A percentile compares a stretch with the other conserved stretches of the same genome.
phyloP scores from a whole-genome alignment of 2,329 filamentous ascomycete species.

The Conoideocrella luteorostrata region DNA sequence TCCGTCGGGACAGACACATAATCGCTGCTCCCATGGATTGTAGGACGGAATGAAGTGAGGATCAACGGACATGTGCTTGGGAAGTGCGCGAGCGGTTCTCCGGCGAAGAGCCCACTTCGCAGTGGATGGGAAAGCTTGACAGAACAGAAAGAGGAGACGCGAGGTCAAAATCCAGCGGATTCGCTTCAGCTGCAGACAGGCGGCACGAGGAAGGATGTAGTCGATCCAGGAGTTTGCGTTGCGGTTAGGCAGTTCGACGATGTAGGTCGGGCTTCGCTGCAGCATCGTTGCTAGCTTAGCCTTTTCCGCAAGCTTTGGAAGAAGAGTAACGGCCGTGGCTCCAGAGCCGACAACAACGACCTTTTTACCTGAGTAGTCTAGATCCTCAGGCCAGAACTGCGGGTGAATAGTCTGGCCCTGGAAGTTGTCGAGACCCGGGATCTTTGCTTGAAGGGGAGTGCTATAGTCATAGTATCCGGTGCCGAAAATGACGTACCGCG shows the following conservation, averaged over 20 bases:
- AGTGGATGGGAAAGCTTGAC: conserved; percentile 39
- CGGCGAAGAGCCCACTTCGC: conserved; percentile 37
- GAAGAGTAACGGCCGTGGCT: conserved; percentile 60
- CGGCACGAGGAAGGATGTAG: conserved; percentile 32
- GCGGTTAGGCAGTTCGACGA: conserved; percentile 43
- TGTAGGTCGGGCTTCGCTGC: conserved; percentile 59
- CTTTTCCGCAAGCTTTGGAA: conserved; percentile 53
- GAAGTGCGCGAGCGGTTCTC: conserved; percentile 39
- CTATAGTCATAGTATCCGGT: conserved; percentile 62
- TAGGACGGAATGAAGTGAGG: conserved; percentile 51
- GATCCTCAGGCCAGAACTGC: conserved; percentile 65
- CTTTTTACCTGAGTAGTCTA: conserved; percentile 58
- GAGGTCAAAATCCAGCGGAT: conserved; percentile 40
- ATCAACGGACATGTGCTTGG: conserved; percentile 37
- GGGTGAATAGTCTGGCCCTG: conserved; percentile 52
- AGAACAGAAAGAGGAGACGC: conserved; percentile 38
- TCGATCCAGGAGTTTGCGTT: conserved; percentile 30
- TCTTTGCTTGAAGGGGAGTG: conserved; percentile 47
- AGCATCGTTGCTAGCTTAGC: conserved; percentile 61
- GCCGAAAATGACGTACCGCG: conserved; percentile 50
- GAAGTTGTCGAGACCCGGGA: conserved; percentile 31
- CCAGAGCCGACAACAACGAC: conserved; percentile 62
- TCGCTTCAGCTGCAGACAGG: conserved; percentile 38
- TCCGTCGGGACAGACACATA: conserved; percentile 51
- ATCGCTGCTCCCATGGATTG: conserved; percentile 59